Conservation (phyloP, 1,139 yeast species). For the Pichia sp. region DNA sequence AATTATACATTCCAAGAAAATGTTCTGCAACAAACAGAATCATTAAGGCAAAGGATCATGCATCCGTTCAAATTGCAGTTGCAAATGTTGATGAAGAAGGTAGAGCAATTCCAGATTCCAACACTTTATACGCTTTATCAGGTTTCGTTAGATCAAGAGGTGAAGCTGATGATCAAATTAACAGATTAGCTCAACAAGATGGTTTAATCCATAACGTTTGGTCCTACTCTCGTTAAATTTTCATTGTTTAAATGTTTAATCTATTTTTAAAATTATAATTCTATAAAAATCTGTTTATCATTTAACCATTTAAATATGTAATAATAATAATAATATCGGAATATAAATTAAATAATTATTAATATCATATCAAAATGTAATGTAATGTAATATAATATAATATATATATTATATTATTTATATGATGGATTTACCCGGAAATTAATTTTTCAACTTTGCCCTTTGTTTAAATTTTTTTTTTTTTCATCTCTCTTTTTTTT, state of each 20-base stretch:
- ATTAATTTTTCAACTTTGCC: no score
- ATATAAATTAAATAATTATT: not conserved
- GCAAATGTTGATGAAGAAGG: conserved; percentile 93
- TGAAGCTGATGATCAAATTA: conserved; percentile 98
- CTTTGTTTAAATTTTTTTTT: not conserved
- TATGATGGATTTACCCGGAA: not conserved
- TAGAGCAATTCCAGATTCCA: conserved; percentile 85
- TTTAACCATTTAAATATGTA: not conserved
- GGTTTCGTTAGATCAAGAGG: conserved; percentile 91
- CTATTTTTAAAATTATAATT: not conserved
- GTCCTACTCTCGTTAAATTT: conserved; percentile 93
- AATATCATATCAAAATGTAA: not conserved
- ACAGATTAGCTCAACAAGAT: conserved; percentile 99
- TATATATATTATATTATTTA: no score
- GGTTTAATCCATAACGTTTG: conserved; percentile 98
- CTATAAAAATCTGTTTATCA: not conserved
- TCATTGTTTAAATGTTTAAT: not conserved
- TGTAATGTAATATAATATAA: no score
- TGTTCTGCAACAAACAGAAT: conserved; percentile 99
- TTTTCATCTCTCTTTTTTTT: not conserved
- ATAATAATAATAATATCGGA: not conserved
- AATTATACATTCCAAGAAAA: conserved; percentile 99
- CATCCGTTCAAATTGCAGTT: conserved; percentile 91
- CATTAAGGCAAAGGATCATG: conserved; percentile 99
- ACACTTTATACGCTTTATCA: conserved; percentile 93